Conservation (phyloP, 148 eudicot genomes). For the Chenopodium suecicum region DNA sequence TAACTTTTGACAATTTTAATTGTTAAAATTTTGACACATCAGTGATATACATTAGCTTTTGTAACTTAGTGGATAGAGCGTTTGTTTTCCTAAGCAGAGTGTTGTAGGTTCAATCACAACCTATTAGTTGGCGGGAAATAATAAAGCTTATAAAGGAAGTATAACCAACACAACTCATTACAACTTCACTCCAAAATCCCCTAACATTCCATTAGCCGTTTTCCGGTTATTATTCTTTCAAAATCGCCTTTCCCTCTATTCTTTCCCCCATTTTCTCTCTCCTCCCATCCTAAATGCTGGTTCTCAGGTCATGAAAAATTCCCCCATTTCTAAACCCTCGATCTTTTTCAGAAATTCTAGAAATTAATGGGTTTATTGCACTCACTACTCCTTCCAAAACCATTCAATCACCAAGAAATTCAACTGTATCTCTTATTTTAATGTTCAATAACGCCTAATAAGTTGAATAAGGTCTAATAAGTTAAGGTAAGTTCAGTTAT, state of each 20-base stretch:
- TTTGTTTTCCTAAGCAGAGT: background rate
- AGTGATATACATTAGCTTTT: no score
- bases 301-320: slow-evolving; percentile 49
- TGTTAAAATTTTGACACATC: background rate
- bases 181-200: background rate
- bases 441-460: no score
- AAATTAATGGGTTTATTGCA: no score
- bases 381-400: no score
- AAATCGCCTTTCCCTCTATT: background rate
- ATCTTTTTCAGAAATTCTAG: slow-evolving; percentile 28
- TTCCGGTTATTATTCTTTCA: background rate
- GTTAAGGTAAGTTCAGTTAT: no score
- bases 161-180: background rate
- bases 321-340: slow-evolving; percentile 19
- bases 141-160: slow-evolving; percentile 7
- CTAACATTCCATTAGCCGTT: background rate
- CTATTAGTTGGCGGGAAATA: slow-evolving; percentile 16
- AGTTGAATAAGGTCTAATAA: no score
- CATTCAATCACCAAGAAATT: no score
- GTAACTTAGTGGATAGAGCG: background rate
- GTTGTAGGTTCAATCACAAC: no score
- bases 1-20: no score
- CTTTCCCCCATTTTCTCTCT: background rate
- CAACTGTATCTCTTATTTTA: no score
- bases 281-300: slow-evolving; percentile 39